Evolutionary conservation across 805 yeast genomes (phyloP).

Genomic region (baker's yeast (Saccharomyces cerevisiae)): DNA sequence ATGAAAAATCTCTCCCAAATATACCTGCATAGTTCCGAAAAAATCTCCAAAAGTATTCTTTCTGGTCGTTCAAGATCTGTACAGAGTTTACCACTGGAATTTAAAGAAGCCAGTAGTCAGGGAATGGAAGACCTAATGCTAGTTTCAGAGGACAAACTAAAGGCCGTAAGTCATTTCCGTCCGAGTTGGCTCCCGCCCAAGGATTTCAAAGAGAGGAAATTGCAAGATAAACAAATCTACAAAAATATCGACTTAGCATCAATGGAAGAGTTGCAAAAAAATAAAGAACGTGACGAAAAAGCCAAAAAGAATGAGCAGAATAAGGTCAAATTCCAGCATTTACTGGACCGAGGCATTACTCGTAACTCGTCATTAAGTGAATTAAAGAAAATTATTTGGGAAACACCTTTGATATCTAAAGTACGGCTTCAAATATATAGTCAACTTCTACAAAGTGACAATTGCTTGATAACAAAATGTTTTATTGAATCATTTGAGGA

Average conservation of each 20-base stretch:
- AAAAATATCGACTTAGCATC: conserved; percentile 27
- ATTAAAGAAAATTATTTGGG: conserved; percentile 21
- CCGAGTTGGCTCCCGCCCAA: conserved; percentile 70
- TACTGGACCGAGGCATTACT: conserved; percentile 27
- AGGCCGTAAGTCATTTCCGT: conserved; percentile 46
- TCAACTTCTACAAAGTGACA: conserved; percentile 16
- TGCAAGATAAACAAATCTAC: conserved; percentile 48
- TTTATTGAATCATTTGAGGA: conserved; percentile 35
- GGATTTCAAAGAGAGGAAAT: conserved; percentile 38
- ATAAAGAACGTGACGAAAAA: conserved; percentile 22
- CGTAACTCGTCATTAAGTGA: conserved; percentile 22
- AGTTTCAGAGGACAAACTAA: conserved; percentile 52
- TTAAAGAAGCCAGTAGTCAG: conserved; percentile 27
- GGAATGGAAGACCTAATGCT: conserved; percentile 50
- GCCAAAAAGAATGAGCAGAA: conserved; percentile 22
- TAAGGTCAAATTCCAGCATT: conserved; percentile 18
- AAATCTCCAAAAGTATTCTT: conserved; percentile 29
- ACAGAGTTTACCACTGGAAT: conserved; percentile 30
- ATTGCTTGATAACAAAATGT: conserved; percentile 11
- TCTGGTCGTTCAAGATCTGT: conserved; percentile 27
- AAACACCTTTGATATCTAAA: conserved; percentile 17
- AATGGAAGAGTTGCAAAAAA: conserved; percentile 24
- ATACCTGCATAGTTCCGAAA: conserved; percentile 32
- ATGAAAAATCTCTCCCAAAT: conserved; percentile 33
- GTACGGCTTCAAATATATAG: conserved; percentile 15